Conservation (phyloP, 345 rosid genomes). For the Streptanthus diversifolius region DNA sequence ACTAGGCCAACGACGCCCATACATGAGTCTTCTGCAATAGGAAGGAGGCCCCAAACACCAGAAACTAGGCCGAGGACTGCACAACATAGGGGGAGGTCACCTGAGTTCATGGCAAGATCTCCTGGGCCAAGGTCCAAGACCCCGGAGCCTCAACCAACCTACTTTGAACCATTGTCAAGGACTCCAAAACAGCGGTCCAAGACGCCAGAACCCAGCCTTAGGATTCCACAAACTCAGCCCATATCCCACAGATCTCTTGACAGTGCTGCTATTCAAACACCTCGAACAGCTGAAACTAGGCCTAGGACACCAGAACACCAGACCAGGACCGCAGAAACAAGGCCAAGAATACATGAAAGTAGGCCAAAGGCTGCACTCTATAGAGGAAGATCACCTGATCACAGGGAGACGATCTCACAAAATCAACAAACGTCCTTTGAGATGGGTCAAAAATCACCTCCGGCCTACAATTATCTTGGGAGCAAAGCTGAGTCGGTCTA, state of each 20-base stretch:
- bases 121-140: constrained; percentile 30
- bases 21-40: constrained; percentile 22
- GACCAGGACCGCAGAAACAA: background rate
- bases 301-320: constrained; percentile 17
- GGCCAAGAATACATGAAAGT: constrained; percentile 10
- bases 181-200: constrained; percentile 17
- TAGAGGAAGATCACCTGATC: constrained; percentile 17
- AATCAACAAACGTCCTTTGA: background rate
- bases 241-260: constrained; percentile 26
- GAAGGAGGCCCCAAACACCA: constrained; percentile 30
- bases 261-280: background rate
- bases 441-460: constrained; percentile 17
- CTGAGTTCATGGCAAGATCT: constrained; percentile 23
- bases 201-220: constrained; percentile 31
- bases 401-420: constrained; percentile 14
- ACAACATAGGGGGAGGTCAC: constrained; percentile 24
- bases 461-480: constrained; percentile 14
- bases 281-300: constrained; percentile 7
- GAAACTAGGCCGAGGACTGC: constrained; percentile 20
- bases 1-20: constrained; percentile 13
- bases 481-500: constrained; percentile 24
- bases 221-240: constrained; percentile 23
- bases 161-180: constrained; percentile 11
- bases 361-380: background rate
- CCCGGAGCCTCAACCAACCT: constrained; percentile 33